Conservation (phyloP, 2,329 filamentous ascomycete species). For the Elsinoe australis region DNA sequence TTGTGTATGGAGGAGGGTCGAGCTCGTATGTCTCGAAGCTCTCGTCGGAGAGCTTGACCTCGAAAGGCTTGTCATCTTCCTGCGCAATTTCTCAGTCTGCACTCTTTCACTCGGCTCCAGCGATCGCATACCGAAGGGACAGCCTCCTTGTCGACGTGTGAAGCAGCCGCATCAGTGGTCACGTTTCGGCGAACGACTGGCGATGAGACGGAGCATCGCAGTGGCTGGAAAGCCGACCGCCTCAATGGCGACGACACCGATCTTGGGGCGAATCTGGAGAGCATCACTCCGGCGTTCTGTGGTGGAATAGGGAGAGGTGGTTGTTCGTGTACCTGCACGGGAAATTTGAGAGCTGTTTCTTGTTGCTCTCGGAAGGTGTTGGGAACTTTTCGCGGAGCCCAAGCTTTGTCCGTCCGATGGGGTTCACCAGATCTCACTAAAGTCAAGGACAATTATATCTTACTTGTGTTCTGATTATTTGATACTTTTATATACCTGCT, state of each 20-base stretch:
- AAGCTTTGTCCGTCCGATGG: conserved; percentile 16
- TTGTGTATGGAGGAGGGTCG: conserved; percentile 86
- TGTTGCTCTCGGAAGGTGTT: conserved; percentile 8
- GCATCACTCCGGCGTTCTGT: conserved; percentile 27
- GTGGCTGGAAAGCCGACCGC: conserved; percentile 27
- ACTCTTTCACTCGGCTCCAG: neutral
- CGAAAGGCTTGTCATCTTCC: conserved; percentile 92
- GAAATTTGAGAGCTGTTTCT: conserved; percentile 9
- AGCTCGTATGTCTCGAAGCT: conserved; percentile 99
- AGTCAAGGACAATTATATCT: neutral
- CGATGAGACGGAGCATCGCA: conserved; percentile 39
- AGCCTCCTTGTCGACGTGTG: conserved; percentile 73
- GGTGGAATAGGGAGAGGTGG: neutral
- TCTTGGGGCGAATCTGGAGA: conserved; percentile 33
- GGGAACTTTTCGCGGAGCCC: conserved; percentile 16
- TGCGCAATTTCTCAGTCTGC: conserved; percentile 35
- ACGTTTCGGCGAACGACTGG: conserved; percentile 61
- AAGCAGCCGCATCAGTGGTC: conserved; percentile 89
- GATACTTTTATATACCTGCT: neutral
- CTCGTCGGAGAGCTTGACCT: conserved; percentile 89
- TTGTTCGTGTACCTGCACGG: conserved; percentile 3
- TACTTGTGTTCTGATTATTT: neutral
- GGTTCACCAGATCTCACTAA: conserved; percentile 14
- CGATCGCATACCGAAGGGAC: conserved; percentile 54
- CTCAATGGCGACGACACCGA: conserved; percentile 29